A percentile compares a stretch with the other conserved stretches of the same genome.
Conservation (phyloP, 306 rosid genomes). For the Trifolium repens region DNA sequence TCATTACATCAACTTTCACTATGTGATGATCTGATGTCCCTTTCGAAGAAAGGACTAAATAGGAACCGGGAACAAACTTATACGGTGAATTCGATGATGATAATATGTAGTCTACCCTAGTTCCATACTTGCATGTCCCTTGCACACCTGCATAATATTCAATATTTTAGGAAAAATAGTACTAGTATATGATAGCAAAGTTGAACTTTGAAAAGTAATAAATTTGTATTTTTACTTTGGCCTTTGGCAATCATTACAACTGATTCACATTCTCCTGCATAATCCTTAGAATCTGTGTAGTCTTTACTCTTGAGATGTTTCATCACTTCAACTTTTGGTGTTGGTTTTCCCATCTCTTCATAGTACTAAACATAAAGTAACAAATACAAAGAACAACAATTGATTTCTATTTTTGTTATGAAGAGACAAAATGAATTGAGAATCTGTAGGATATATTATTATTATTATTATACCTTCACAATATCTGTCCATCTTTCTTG, state of each 20-base stretch:
- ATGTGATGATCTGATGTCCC: slow-evolving; percentile 99
- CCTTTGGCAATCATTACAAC: slow-evolving; percentile 99
- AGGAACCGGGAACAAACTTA: slow-evolving; percentile 87
- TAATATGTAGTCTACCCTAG: slow-evolving; percentile 88
- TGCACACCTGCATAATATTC: slow-evolving; percentile 76
- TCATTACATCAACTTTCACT: slow-evolving; percentile 78
- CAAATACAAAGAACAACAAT: slow-evolving; percentile 1
- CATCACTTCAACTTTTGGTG: slow-evolving; percentile 85
- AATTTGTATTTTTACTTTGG: slow-evolving; percentile 66
- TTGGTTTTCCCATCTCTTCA: slow-evolving; percentile 86
- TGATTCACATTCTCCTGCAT: slow-evolving; percentile 84
- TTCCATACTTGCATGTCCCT: slow-evolving; percentile 97
- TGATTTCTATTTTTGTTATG: slow-evolving; percentile 25
- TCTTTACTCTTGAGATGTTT: slow-evolving; percentile 69
- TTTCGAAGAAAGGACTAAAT: slow-evolving; percentile 88
- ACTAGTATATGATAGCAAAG: background rate
- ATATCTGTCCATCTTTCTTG: slow-evolving; percentile 97
- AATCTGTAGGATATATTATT: background rate
- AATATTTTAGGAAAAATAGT: background rate
- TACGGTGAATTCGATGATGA: slow-evolving; percentile 70
- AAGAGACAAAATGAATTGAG: slow-evolving; percentile 16
- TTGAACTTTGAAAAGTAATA: slow-evolving; percentile 22
- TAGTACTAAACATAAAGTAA: slow-evolving; percentile 63
- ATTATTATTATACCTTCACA: slow-evolving; percentile 67
- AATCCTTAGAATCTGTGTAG: slow-evolving; percentile 76